Base-by-base conservation (phyloP, 2,329 filamentous ascomycete genomes). In the Phoma sp. region DNA sequence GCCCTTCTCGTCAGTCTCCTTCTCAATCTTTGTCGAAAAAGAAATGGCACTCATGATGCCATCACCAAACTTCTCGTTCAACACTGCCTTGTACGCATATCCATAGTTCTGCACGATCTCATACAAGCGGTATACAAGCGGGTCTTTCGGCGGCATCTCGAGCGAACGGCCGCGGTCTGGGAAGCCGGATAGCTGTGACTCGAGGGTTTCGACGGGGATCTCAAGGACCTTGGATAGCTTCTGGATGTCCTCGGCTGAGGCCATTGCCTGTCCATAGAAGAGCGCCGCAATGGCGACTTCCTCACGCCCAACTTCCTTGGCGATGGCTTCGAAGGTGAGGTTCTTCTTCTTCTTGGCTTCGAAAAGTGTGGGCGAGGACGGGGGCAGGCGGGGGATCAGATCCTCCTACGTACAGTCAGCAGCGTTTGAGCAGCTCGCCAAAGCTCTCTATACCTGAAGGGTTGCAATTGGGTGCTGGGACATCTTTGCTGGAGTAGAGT, bases 91-190 rank as follows among this genome's bases (percentile, higher is more conserved):
- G 79, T 96, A 97, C 0, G 93, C 91, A 75, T 96, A 96, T 1
- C 94, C 94, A 71, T 97, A 97, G 76, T 96, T 98, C 80, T 97
- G 93, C 59, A 98, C 88, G 72, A 97, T 90, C 82, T 98, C 94
- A 75, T 92, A 97, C 56, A 97, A 76, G 2, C 94, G 83, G 76
- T 98, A 98, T 71, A 97, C 93, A 64, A 96, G 77, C 4, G 92
- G 92, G 73, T 96, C 92, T 55, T 85, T 87, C 0, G 91, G 91
- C 0, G 91, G 91, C 90, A 95, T 93, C 53, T 92, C 89, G 1
- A 91, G 85, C 0, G 88, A 84, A 48, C 87, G 82, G 31, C 93
- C 93, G 3, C 93, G 85, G 74, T 96, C 91, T 0, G 92, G 93
- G 69, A 90, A 93, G 0, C 86, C 89, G 31, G 81, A 80, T 60